A percentile compares a stretch with the other conserved stretches of the same genome.
phyloP scores from a whole-genome alignment of 2,329 filamentous ascomycete species.

The Colletotrichum sp. region DNA sequence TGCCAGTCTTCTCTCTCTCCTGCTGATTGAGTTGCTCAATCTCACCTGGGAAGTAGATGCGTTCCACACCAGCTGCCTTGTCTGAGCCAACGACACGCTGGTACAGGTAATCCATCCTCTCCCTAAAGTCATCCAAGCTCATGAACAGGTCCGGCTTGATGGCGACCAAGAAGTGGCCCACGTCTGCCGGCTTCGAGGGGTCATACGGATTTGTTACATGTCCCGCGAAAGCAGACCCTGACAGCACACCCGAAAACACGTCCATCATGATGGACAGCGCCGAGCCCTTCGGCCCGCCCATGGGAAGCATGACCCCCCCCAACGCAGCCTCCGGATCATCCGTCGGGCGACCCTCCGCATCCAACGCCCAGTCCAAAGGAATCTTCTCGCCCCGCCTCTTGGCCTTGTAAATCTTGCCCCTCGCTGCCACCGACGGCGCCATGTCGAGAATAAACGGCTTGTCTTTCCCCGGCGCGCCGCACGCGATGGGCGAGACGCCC shows the following conservation, averaged over 20 bases:
- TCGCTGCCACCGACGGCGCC: conserved; percentile 71
- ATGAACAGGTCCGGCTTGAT: conserved; percentile 80
- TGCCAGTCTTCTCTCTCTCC: conserved; percentile 58
- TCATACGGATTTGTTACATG: conserved; percentile 81
- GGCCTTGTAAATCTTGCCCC: conserved; percentile 78
- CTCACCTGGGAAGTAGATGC: conserved; percentile 68
- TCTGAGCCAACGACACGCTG: conserved; percentile 58
- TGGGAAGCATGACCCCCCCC: conserved; percentile 81
- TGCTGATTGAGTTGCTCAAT: conserved; percentile 62
- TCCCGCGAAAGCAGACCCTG: conserved; percentile 79
- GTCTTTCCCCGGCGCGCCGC: conserved; percentile 71
- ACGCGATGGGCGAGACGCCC: conserved; percentile 77
- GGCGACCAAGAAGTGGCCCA: conserved; percentile 76
- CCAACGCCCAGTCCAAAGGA: conserved; percentile 77
- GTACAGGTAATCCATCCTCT: conserved; percentile 63
- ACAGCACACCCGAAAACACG: conserved; percentile 81
- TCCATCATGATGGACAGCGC: conserved; percentile 87
- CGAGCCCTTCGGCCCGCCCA: conserved; percentile 85
- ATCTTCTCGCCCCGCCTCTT: conserved; percentile 71
- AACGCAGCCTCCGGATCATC: conserved; percentile 75
- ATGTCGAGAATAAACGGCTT: conserved; percentile 77
- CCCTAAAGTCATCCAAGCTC: conserved; percentile 71
- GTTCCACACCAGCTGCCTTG: conserved; percentile 59
- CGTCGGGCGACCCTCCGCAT: conserved; percentile 71
- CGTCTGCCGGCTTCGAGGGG: conserved; percentile 69